Conservation (phyloP, 305 asterid genomes). For the Ajuga reptans region DNA sequence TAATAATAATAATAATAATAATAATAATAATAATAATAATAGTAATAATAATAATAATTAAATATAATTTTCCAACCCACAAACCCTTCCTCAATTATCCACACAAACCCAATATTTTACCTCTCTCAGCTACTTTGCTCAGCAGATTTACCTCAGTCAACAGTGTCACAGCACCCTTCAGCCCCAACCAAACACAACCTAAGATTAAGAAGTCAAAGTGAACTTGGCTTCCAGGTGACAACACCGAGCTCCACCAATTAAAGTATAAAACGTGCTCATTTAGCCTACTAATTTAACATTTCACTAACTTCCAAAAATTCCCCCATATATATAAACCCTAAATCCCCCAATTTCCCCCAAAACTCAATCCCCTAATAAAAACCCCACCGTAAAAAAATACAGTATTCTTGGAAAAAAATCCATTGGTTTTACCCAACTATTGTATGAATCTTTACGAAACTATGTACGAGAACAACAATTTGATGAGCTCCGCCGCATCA, state of each 20-base stretch:
- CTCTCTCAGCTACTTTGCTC: too few species aligned
- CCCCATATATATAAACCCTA: conserved; percentile 15
- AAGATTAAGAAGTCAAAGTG: conserved; percentile 26
- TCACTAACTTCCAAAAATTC: background rate
- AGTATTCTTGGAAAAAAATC: background rate
- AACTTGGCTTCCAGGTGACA: conserved; percentile 25
- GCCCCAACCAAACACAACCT: too few species aligned
- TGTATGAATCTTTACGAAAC: background rate
- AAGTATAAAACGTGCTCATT: conserved; percentile 23
- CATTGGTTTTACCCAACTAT: background rate
- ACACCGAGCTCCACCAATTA: conserved; percentile 22
- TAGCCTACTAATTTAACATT: background rate
- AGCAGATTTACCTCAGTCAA: too few species aligned
- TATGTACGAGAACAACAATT: conserved; percentile 27
- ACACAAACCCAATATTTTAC: too few species aligned
- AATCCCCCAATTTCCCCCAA: background rate
- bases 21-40: too few species aligned
- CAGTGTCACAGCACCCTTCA: too few species aligned
- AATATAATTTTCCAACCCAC: too few species aligned
- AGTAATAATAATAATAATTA: too few species aligned
- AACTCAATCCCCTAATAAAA: conserved; percentile 1
- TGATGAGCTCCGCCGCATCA: conserved; percentile 7
- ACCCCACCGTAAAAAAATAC: background rate
- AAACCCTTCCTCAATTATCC: too few species aligned
- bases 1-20: too few species aligned